Percentiles rank a stretch among this genome's conserved stretches.
Evolutionary conservation across 164 flowering plant genomes (phyloP).

Genomic region (Tinospora cordifolia): DNA sequence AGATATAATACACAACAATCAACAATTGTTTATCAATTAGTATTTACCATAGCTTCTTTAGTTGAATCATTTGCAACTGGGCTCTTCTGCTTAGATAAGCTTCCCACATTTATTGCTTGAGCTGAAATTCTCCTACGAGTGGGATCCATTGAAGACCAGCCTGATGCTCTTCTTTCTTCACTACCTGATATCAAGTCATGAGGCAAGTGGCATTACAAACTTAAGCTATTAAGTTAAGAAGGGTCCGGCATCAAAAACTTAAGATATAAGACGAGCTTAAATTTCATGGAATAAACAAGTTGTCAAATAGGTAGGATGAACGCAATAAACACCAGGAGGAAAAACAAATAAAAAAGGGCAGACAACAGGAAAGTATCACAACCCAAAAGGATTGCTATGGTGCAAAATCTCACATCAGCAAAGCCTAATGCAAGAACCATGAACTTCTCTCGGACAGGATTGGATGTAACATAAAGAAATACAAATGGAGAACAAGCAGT

Average conservation of each 20-base stretch:
- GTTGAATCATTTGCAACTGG: conserved; percentile 53
- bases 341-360: background rate
- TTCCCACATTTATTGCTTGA: conserved; percentile 42
- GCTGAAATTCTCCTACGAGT: conserved; percentile 57
- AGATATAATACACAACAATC: background rate
- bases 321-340: background rate
- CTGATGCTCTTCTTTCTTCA: conserved; percentile 51
- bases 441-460: background rate
- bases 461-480: background rate
- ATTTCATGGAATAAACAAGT: background rate
- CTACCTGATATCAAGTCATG: conserved; percentile 30
- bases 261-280: background rate
- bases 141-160: conserved; percentile 46
- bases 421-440: background rate
- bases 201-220: background rate
- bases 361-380: background rate
- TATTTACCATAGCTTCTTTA: conserved; percentile 59
- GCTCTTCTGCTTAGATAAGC: conserved; percentile 57
- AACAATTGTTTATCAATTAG: no score
- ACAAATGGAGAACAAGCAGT: background rate
- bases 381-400: background rate
- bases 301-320: background rate
- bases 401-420: background rate
- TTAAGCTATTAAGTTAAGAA: no score
- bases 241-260: background rate